Base-by-base conservation (phyloP, 2,329 filamentous ascomycete genomes). In the Stagonosporopsis tanaceti region DNA sequence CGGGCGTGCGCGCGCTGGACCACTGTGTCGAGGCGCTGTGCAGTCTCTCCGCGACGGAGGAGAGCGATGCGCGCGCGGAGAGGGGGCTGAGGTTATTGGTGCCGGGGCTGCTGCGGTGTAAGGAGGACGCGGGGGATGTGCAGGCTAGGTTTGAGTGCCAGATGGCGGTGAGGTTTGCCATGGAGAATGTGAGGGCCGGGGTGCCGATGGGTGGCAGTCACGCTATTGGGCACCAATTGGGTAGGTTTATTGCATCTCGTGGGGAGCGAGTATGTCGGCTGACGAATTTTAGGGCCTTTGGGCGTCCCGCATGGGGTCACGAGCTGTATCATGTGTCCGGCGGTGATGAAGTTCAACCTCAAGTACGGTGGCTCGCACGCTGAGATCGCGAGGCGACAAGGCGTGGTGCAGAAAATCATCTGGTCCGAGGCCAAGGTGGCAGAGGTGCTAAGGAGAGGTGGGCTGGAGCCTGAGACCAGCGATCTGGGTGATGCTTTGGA, bases 1-100 rank as follows among this genome's bases (percentile, higher is more conserved):
- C 84, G 0, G 86, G 86, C 0, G 77, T 87, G 7, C 77, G 85
- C 8, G 27, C 37, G 2, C 12, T 41, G 1, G 47, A 50, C 25
- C 46, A 50, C 6, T 45, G 48, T 25, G 40, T 51, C 27, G 48
- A 44, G 32, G 40, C 40, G 30, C 28, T 44, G 39, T 51, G 48
- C 11, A 44, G 39, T 28, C 40, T 38, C 8, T 4, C n/a, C 12
- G 38, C 27, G 12, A 50, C 27, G 2, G 2, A 6, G 5, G 38
- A 32, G 27, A 25, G 20, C 15, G 47, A 50, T 27, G 27, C 24
- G 27, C 27, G 38, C 9, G 47, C 38, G 7, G 38, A 42, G 14
- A 22, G 12, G 8, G 47, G 47, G 14, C 14, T 50, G 28, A 24
- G 47, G 15, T 9, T 25, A 3, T 24, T 50, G 22, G 47, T 35